These are phyloP conservation scores for Rhodomyrtus tomentosa DNA, from an alignment of 345 rosid species.

Conservation along the genomic window DNA sequence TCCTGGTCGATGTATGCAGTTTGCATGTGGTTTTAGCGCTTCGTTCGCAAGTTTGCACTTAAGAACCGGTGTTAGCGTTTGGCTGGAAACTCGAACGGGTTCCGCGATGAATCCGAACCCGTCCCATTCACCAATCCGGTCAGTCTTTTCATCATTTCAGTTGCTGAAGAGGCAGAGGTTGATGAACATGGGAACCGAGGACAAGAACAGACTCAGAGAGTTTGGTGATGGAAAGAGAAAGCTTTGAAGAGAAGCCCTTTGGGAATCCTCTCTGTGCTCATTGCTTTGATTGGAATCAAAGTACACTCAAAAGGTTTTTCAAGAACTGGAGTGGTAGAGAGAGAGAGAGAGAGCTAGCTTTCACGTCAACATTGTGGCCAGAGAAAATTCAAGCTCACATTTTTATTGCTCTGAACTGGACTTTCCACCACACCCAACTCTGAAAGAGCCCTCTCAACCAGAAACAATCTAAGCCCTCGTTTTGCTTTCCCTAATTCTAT, in stretches of 20 bases:
- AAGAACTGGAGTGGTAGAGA: neutral
- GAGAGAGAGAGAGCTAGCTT: neutral
- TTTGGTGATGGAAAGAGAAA: neutral
- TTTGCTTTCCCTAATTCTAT: conserved; percentile 1
- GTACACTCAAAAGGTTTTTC: neutral
- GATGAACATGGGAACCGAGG: neutral
- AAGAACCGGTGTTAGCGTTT: neutral
- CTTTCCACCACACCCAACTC: conserved; percentile 48
- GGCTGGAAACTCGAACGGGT: too few species aligned
- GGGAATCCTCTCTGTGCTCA: conserved; percentile 6
- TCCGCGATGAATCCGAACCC: neutral
- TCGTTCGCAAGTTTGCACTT: neutral
- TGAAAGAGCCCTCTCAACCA: conserved; percentile 65
- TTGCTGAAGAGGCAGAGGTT: neutral
- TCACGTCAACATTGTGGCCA: neutral
- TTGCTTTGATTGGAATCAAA: conserved; percentile 3
- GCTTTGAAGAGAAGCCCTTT: conserved; percentile 40
- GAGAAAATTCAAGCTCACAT: neutral
- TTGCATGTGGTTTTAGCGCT: neutral
- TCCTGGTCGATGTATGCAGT: neutral
- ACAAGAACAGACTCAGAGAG: neutral
- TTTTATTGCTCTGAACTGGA: neutral
- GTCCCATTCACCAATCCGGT: neutral
- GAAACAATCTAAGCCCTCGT: conserved; percentile 7
- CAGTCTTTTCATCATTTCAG: neutral